Percentiles rank a stretch among this genome's conserved stretches.
Evolutionary conservation across 1,139 yeast genomes (phyloP).

Genomic region (Debaryomycetaceae sp.): DNA sequence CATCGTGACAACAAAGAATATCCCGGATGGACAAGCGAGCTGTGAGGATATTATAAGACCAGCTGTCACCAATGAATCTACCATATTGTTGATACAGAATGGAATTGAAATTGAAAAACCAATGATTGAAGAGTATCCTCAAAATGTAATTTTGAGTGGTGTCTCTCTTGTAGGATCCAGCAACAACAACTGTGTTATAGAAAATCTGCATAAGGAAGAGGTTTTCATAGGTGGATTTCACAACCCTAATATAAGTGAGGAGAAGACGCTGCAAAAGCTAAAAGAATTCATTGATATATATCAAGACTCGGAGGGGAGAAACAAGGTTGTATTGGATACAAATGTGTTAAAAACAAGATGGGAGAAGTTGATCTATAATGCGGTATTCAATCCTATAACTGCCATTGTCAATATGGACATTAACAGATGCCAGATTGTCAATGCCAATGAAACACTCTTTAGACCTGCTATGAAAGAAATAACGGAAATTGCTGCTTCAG

Average conservation of each 20-base stretch:
- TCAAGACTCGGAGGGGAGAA: slow-evolving; percentile 35
- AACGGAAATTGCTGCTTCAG: slow-evolving; percentile 56
- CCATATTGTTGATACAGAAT: slow-evolving; percentile 65
- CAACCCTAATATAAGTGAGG: slow-evolving; percentile 15
- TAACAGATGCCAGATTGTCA: slow-evolving; percentile 54
- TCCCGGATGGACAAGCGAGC: slow-evolving; percentile 58
- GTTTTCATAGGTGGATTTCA: slow-evolving; percentile 54
- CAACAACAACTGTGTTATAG: slow-evolving; percentile 49
- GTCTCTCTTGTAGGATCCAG: slow-evolving; percentile 68
- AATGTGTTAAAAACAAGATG: slow-evolving; percentile 59
- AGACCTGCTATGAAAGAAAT: slow-evolving; percentile 69
- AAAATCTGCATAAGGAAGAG: slow-evolving; percentile 51
- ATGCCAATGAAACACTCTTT: slow-evolving; percentile 47
- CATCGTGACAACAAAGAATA: slow-evolving; percentile 66
- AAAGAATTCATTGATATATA: slow-evolving; percentile 50
- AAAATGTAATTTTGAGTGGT: slow-evolving; percentile 59
- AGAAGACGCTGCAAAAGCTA: slow-evolving; percentile 17
- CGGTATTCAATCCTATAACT: slow-evolving; percentile 61
- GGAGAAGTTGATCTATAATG: slow-evolving; percentile 70
- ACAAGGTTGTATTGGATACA: slow-evolving; percentile 42
- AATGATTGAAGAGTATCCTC: slow-evolving; percentile 55
- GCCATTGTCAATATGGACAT: slow-evolving; percentile 51
- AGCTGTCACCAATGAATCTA: slow-evolving; percentile 48
- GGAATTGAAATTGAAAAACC: slow-evolving; percentile 73
- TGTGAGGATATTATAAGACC: slow-evolving; percentile 59